Base-by-base conservation (phyloP, 257 asterid species). In the Gardenia jasminoides region DNA sequence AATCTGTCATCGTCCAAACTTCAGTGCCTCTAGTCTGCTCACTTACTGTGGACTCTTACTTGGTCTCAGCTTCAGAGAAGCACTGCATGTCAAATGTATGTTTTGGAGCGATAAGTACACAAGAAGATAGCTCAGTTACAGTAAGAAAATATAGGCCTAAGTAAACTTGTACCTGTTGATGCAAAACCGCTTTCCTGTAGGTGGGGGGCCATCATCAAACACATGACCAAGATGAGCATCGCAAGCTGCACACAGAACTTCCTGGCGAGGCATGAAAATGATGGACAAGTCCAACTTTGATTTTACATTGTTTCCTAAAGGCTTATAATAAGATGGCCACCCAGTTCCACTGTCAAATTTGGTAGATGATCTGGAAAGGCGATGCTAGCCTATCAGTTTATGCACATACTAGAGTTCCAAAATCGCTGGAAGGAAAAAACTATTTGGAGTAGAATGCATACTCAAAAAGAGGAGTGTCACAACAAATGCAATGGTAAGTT, bases 191-290 rank as follows among this genome's bases (percentile, higher is more conserved):
- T 94, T 86, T 76, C 96, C 95, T 0, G 99, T 94, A 50, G 98
- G 98, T 1, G 86, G 91, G 33, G 98, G 98, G 28, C 99, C 99
- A 76, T 93, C 99, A 39, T 91, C 94, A 70, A 94, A 93, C 16
- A 91, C 85, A 64, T 94, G 99, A 64, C 99, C 99, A 44, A 94
- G 97, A 89, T 91, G 99, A 80, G 99, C 99, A 78, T 91, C 96
- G 31, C 99, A 94, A 43, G 76, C 89, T 28, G 92, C 88, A 47
- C 98, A 94, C 31, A 93, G 1, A 84, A 89, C 95, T 88, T 94
- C 99, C 50, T 84, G 87, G 30, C 99, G 98, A 36, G 99, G 99
- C 95, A 94, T 92, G 92, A 93, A 85, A 68, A 94, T 90, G 70
- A 94, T 84, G 10, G 99, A 94, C 85, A 89, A 54, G 86, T 94